These are phyloP conservation scores for Aurifilum marmelostoma DNA, from an alignment of 2,329 filamentous ascomycete species.

Conservation along the genomic window DNA sequence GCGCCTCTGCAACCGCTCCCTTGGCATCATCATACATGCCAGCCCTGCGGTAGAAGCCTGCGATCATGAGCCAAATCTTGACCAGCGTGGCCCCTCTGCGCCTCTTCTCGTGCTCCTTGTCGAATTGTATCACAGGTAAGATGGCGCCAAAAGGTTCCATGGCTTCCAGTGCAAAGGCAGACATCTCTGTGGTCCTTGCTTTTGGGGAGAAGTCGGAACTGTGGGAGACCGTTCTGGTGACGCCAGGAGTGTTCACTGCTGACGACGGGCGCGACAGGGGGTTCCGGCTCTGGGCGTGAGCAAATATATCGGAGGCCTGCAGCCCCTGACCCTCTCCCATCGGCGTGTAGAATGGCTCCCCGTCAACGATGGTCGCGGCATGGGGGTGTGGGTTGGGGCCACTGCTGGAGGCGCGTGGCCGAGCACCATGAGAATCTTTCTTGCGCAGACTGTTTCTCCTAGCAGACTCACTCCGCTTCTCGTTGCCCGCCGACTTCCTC, in stretches of 20 bases:
- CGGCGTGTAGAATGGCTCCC: constrained; percentile 56
- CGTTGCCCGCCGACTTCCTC: constrained; percentile 42
- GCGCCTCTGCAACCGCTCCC: constrained; percentile 80
- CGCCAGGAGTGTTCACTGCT: constrained; percentile 41
- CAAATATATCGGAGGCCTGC: constrained; percentile 49
- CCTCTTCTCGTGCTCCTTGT: constrained; percentile 55
- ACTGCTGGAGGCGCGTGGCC: constrained; percentile 49
- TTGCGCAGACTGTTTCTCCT: constrained; percentile 58
- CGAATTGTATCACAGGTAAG: constrained; percentile 57
- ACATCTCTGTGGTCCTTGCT: constrained; percentile 45
- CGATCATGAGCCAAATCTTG: constrained; percentile 88
- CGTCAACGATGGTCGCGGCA: constrained; percentile 50
- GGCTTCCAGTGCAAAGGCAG: constrained; percentile 45
- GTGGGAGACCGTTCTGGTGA: constrained; percentile 39
- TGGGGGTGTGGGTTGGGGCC: constrained; percentile 44
- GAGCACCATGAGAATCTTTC: constrained; percentile 54
- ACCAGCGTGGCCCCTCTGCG: constrained; percentile 62
- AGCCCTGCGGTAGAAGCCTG: constrained; percentile 83
- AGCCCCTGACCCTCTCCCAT: constrained; percentile 44
- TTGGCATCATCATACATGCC: constrained; percentile 78
- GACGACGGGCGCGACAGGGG: constrained; percentile 48
- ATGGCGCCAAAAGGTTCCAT: constrained; percentile 50
- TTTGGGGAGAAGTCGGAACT: constrained; percentile 49
- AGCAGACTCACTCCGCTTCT: constrained; percentile 50
- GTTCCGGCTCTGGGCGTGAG: constrained; percentile 43